Percentiles rank a stretch among this genome's conserved stretches.
Evolutionary conservation across 768 basidiomycete genomes (phyloP).

Genomic region (Exidia glandulosa): DNA sequence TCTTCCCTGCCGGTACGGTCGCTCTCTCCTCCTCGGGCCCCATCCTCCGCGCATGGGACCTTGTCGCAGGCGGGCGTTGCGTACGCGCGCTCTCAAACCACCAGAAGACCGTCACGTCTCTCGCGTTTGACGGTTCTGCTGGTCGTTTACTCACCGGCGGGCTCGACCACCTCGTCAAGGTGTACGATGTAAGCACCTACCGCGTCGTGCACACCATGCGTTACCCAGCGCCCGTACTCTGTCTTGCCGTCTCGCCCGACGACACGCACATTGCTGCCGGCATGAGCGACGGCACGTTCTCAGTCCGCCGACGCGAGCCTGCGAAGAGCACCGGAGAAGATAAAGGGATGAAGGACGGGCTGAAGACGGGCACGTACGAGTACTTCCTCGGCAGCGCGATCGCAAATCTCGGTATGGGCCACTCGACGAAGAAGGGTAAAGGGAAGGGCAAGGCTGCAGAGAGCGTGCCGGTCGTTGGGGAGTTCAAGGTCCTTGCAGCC

Average conservation of each 20-base stretch:
- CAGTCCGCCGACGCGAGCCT: conserved; percentile 79
- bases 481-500: conserved; percentile 66
- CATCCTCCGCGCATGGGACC: conserved; percentile 89
- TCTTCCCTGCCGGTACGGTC: conserved; percentile 83
- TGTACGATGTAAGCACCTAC: conserved; percentile 90
- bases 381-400: conserved; percentile 50
- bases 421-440: conserved; percentile 10
- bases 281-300: conserved; percentile 97
- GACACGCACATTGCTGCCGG: conserved; percentile 94
- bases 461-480: conserved; percentile 53
- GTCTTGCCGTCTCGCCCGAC: conserved; percentile 91
- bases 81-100: conserved; percentile 90
- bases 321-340: conserved; percentile 35
- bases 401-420: conserved; percentile 46
- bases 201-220: conserved; percentile 98
- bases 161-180: conserved; percentile 96
- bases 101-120: conserved; percentile 90
- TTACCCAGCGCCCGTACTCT: conserved; percentile 86
- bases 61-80: conserved; percentile 84
- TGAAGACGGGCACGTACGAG: conserved; percentile 52
- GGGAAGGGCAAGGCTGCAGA: conserved; percentile 22
- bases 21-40: conserved; percentile 84
- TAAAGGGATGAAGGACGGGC: conserved; percentile 19
- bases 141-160: conserved; percentile 79
- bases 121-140: conserved; percentile 68